Percentiles rank a stretch among this genome's conserved stretches.
Conservation (phyloP, 176 grass and related monocot genomes). For the Sorghum bicolor region Sorghum_bicolor_NCBIv3 NC_012878.2:6902501-6903000, state of each 20-base stretch:
- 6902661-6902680: neutral
- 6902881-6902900: neutral
- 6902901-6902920: conserved; percentile 17
- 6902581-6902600: conserved; percentile 84
- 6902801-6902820: neutral
- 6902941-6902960: neutral
- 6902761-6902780: neutral
- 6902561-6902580: conserved; percentile 81
- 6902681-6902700: neutral
- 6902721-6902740: neutral
- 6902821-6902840: neutral
- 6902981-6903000: conserved; percentile 3
- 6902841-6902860: conserved; percentile 17
- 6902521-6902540: conserved; percentile 12
- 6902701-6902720: neutral
- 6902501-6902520: conserved; percentile 8
- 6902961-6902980: neutral
- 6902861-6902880: conserved; percentile 13
- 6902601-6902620: conserved; percentile 28
- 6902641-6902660: neutral
- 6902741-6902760: neutral
- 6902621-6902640: conserved; percentile 9
- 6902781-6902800: neutral
- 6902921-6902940: neutral
- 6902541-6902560: conserved; percentile 67